Percentiles rank a stretch among this genome's conserved stretches.
Evolutionary conservation across 305 asterid genomes (phyloP).

Genomic region (Fraxinus dipetala): DNA sequence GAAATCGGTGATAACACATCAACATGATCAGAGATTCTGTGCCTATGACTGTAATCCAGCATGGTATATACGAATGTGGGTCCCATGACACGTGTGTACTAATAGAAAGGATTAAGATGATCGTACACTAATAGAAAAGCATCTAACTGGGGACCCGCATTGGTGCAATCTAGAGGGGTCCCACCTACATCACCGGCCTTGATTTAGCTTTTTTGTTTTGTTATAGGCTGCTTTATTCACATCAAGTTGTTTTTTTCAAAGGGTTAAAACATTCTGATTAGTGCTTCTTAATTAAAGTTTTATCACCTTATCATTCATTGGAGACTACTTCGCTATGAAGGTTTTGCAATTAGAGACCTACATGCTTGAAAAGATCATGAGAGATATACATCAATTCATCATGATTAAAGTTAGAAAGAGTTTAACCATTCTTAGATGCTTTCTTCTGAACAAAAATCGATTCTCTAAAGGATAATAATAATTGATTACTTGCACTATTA

Average conservation of each 20-base stretch:
- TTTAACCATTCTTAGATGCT: too few species aligned
- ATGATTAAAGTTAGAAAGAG: too few species aligned
- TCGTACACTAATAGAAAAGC: conserved; percentile 25
- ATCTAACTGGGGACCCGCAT: conserved; percentile 32
- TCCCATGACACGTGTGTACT: conserved; percentile 40
- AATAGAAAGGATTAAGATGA: too few species aligned
- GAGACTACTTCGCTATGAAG: neutral
- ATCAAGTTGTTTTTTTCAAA: neutral
- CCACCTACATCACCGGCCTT: neutral
- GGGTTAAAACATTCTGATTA: neutral
- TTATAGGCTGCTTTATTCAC: neutral
- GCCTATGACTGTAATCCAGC: conserved; percentile 37
- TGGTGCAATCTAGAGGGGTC: neutral
- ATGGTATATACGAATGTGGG: conserved; percentile 42
- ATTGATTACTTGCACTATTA: neutral
- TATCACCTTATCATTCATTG: neutral
- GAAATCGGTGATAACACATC: neutral
- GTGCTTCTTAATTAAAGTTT: neutral
- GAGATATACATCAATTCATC: too few species aligned
- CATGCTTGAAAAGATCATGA: neutral
- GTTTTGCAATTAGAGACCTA: neutral
- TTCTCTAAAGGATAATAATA: neutral
- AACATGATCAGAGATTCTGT: conserved; percentile 8
- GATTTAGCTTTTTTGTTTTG: neutral
- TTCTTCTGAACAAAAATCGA: neutral